phyloP scores from a whole-genome alignment of 495 filamentous ascomycete genomes.

The Opeltia flavorubescens region DNA sequence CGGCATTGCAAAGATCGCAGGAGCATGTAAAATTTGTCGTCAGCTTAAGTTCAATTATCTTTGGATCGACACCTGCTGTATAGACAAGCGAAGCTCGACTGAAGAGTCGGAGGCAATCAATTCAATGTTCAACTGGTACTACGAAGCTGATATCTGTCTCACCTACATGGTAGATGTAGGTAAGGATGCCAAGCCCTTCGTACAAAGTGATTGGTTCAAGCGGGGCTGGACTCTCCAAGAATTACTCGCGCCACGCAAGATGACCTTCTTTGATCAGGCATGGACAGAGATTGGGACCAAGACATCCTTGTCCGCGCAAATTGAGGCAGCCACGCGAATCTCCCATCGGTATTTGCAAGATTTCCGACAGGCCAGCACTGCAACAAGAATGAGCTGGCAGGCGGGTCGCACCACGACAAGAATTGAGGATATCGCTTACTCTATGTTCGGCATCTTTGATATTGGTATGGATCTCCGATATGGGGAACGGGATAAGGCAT shows the following conservation, averaged over 20 bases:
- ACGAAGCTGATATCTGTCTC: conserved; percentile 16
- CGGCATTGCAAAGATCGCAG: too few species aligned
- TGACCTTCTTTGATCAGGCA: not conserved
- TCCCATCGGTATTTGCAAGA: not conserved
- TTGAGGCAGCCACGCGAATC: not conserved
- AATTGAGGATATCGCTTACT: conserved; percentile 21
- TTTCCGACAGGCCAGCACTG: conserved; percentile 1
- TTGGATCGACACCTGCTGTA: conserved; percentile 20
- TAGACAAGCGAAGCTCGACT: conserved; percentile 14
- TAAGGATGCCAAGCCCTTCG: not conserved
- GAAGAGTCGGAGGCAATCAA: conserved; percentile 8
- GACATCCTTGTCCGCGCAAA: not conserved
- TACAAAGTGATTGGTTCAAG: not conserved
- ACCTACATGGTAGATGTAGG: conserved; percentile 18
- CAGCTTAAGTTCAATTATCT: too few species aligned
- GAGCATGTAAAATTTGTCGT: too few species aligned
- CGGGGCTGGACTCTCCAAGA: too few species aligned
- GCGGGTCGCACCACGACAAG: conserved; percentile 14
- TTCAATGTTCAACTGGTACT: too few species aligned
- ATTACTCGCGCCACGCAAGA: not conserved
- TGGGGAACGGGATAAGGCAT: conserved; percentile 20
- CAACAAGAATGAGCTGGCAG: conserved; percentile 21
- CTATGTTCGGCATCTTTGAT: conserved; percentile 20
- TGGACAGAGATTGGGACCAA: not conserved
- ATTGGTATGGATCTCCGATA: conserved; percentile 23